A percentile compares a stretch with the other conserved stretches of the same genome.
Evolutionary conservation across 2,329 filamentous ascomycete species (phyloP).

Genomic region (Simplicillium aogashimaense): DNA sequence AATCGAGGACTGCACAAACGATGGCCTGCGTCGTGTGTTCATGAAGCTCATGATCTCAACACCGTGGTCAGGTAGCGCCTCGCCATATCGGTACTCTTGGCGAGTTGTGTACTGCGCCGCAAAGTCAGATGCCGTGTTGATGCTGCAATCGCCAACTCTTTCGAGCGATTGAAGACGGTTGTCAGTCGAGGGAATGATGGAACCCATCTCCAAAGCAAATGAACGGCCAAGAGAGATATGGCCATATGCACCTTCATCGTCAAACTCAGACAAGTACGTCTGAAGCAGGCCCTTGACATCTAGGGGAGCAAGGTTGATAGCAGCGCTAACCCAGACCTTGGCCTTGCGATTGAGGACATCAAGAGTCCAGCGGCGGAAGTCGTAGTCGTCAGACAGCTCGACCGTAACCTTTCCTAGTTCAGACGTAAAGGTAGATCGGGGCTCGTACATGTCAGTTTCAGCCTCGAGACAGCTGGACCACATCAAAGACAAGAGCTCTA

Average conservation of each 20-base stretch:
- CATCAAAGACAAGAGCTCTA: conserved; percentile 88
- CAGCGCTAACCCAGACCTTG: conserved; percentile 67
- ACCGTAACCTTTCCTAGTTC: conserved; percentile 68
- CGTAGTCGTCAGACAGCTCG: conserved; percentile 89
- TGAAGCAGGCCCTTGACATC: conserved; percentile 93
- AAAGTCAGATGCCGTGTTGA: conserved; percentile 93
- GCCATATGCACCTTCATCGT: conserved; percentile 83
- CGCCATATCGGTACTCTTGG: conserved; percentile 87
- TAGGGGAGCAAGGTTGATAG: conserved; percentile 76
- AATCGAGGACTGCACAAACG: conserved; percentile 40
- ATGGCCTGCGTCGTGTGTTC: conserved; percentile 41
- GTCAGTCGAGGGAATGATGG: conserved; percentile 74
- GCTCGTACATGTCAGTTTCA: conserved; percentile 89
- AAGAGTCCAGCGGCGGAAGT: conserved; percentile 69
- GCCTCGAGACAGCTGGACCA: conserved; percentile 91
- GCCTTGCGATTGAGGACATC: conserved; percentile 68
- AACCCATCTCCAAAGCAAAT: conserved; percentile 88
- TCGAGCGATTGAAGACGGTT: conserved; percentile 79
- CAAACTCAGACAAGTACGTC: conserved; percentile 91
- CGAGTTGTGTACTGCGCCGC: conserved; percentile 94
- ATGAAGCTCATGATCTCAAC: conserved; percentile 55
- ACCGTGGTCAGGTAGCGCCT: conserved; percentile 60
- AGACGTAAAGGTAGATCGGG: conserved; percentile 72
- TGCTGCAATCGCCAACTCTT: conserved; percentile 57
- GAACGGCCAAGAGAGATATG: conserved; percentile 88